A percentile compares a stretch with the other conserved stretches of the same genome.
These are phyloP conservation scores for Ascochyta clinopodiicola DNA, from an alignment of 2,329 filamentous ascomycete species.

Conservation along the genomic window DNA sequence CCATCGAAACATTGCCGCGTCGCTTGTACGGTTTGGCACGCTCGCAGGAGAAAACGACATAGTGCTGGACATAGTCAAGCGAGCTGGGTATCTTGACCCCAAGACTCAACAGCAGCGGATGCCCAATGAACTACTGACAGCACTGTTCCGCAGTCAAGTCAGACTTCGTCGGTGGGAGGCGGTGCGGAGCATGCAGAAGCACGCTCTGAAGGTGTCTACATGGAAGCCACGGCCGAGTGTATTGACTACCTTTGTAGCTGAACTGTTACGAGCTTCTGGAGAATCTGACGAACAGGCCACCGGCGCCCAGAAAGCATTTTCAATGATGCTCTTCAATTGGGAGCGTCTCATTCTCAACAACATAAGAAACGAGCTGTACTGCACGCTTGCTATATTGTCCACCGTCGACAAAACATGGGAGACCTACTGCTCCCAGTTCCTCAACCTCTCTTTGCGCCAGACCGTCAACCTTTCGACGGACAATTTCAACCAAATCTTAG, in stretches of 20 bases:
- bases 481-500: slow-evolving; percentile 61
- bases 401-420: slow-evolving; percentile 36
- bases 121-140: slow-evolving; percentile 45
- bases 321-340: slow-evolving; percentile 41
- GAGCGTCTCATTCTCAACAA: slow-evolving; percentile 32
- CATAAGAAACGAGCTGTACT: slow-evolving; percentile 38
- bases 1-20: slow-evolving; percentile 57
- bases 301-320: slow-evolving; percentile 35
- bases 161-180: slow-evolving; percentile 50
- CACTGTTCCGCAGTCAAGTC: slow-evolving; percentile 54
- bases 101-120: slow-evolving; percentile 35
- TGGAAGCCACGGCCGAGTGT: slow-evolving; percentile 39
- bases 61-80: slow-evolving; percentile 41
- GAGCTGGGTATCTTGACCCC: slow-evolving; percentile 23
- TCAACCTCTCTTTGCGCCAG: slow-evolving; percentile 36
- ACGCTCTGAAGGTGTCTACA: slow-evolving; percentile 30
- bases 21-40: slow-evolving; percentile 62
- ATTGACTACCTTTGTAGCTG: slow-evolving; percentile 39
- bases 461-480: slow-evolving; percentile 36
- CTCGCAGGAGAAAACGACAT: slow-evolving; percentile 55
- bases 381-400: slow-evolving; percentile 42
- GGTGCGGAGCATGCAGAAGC: slow-evolving; percentile 48
- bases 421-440: slow-evolving; percentile 39
- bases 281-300: slow-evolving; percentile 14
- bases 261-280: slow-evolving; percentile 35